Evolutionary conservation across 2,329 filamentous ascomycete species (phyloP), one percentile per base, ranked within the genome.

Genomic region (Trichoderma koningii): DNA sequence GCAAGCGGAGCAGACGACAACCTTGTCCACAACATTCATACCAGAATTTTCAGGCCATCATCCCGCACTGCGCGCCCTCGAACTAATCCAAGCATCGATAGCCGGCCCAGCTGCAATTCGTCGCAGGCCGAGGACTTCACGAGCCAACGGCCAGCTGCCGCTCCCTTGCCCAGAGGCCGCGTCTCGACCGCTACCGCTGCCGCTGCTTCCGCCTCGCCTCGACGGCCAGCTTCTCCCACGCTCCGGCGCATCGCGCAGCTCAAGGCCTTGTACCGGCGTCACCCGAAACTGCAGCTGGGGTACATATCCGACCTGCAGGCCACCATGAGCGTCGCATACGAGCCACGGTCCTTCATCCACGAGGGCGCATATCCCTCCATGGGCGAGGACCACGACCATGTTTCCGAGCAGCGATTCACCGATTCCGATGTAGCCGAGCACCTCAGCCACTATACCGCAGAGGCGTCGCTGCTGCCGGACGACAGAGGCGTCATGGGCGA

Each of bases 291-390:
- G 28, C 38, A 30, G 14, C 48, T 53, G 17, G 56, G 63, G 38
- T 51, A 56, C 23, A 65, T 50, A 28, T 65, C 63, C 7, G 42
- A 61, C 38, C 26, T 55, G 19, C 66, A 64, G 60, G 68, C 64
- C 72, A 78, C 70, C 55, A 84, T 84, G 82, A 82, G 78, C 68
- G 81, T 85, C 70, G 82, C 81, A 47, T 85, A 82, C 71, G 82
- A 85, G 69, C 75, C 80, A 26, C 76, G 82, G 66, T 78, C 74
- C 69, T 82, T 84, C 66, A 77, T 83, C 45, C 77, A 82, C 63
- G 79, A 82, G 60, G 81, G 79, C 62, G 72, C 76, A 21, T 84
- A 84, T 65, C 78, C 82, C 9, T 72, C 79, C 26, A 81, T 83
- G 64, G 78, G 77, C 50, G 80, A 81, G 68, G 77, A 79, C 15